phyloP scores from a whole-genome alignment of 208 protist genomes.

The Leishmania guyanensis region DNA sequence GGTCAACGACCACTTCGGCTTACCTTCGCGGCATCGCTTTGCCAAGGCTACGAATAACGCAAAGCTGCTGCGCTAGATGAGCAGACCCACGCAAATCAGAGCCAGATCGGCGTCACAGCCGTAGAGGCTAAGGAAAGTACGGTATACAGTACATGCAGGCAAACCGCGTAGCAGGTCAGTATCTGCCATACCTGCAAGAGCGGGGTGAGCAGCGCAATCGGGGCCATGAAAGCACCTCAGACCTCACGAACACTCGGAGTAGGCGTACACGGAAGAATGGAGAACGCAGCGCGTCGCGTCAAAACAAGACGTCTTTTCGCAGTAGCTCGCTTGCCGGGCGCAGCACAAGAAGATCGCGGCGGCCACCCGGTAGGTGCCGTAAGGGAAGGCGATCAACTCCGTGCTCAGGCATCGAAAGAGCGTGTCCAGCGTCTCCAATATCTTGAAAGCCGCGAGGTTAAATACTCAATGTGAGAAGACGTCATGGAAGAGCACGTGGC shows the following conservation, averaged over 20 bases:
- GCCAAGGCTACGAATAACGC: constrained; percentile 73
- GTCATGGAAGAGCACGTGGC: constrained; percentile 45
- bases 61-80: constrained; percentile 91
- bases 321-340: constrained; percentile 43
- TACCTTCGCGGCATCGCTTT: constrained; percentile 13
- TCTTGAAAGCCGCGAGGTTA: constrained; percentile 69
- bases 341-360: constrained; percentile 86
- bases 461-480: constrained; percentile 62
- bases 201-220: constrained; percentile 64
- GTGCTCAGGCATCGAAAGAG: constrained; percentile 68
- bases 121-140: constrained; percentile 34
- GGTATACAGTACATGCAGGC: constrained; percentile 40
- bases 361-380: constrained; percentile 86
- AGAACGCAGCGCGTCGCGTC: constrained; percentile 89
- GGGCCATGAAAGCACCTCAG: constrained; percentile 35
- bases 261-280: constrained; percentile 92
- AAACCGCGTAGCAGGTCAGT: constrained; percentile 74
- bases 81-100: constrained; percentile 56
- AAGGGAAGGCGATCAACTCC: constrained; percentile 69
- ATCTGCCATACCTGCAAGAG: constrained; percentile 80
- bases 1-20: constrained; percentile 4
- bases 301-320: constrained; percentile 71
- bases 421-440: constrained; percentile 70
- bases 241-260: constrained; percentile 62
- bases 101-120: constrained; percentile 42